These are phyloP conservation scores for Syzygium malaccense DNA, from an alignment of 441 rosid species.

Conservation along the genomic window DNA sequence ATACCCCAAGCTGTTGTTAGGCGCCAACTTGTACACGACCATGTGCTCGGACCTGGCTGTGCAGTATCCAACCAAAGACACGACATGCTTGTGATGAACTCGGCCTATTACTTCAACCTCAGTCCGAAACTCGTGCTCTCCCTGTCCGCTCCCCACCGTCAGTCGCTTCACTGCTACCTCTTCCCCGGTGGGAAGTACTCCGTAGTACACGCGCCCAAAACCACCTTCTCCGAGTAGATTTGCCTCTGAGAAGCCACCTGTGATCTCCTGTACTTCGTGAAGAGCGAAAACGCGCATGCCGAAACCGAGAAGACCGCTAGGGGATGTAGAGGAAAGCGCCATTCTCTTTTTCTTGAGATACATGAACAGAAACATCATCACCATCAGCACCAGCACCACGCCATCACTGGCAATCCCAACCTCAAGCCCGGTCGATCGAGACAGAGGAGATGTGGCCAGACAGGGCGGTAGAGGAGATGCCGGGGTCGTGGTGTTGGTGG, in stretches of 20 bases:
- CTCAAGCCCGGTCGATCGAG: background rate
- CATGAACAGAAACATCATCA: background rate
- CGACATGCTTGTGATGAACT: too few relatives aligned
- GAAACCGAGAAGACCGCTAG: constrained; percentile 54
- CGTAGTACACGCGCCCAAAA: constrained; percentile 75
- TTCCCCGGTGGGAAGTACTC: constrained; percentile 28
- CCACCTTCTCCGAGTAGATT: constrained; percentile 86
- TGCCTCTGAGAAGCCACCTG: constrained; percentile 30
- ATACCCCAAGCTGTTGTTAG: constrained; percentile 70
- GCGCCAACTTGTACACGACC: constrained; percentile 75
- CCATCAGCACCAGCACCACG: background rate
- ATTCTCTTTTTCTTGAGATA: background rate
- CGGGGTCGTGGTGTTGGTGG: background rate
- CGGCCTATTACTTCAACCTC: constrained; percentile 94
- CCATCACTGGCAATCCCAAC: background rate
- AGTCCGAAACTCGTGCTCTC: constrained; percentile 90
- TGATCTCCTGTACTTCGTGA: constrained; percentile 67
- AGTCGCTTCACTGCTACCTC: constrained; percentile 88
- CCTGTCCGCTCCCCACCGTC: constrained; percentile 92
- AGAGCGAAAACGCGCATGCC: constrained; percentile 69
- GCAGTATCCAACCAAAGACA: background rate
- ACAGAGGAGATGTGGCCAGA: background rate
- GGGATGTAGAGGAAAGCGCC: constrained; percentile 68
- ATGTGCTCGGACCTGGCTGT: background rate
- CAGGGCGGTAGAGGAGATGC: background rate